Conservation (phyloP, 176 grass and related monocot genomes). For the Carex scoparia region DNA sequence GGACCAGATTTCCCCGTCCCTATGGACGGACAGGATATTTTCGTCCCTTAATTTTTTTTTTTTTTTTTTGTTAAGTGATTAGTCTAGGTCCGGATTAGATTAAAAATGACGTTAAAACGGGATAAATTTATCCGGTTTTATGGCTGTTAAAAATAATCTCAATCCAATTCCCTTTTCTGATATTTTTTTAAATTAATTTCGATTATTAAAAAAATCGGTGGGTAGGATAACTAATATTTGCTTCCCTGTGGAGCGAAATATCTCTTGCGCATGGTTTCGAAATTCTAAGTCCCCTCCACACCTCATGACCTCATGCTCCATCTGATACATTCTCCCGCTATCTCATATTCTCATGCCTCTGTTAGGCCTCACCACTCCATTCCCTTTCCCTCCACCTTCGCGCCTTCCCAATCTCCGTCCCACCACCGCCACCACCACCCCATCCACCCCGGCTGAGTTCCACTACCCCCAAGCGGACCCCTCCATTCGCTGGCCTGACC, state of each 20-base stretch:
- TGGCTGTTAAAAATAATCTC: no score
- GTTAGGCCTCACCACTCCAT: constrained; percentile 41
- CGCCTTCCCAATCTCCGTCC: constrained; percentile 31
- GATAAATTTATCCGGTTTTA: no score
- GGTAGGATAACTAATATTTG: no score
- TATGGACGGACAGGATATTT: no score
- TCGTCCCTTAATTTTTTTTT: no score
- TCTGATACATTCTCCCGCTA: background rate
- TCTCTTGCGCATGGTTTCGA: background rate
- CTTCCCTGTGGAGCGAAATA: background rate
- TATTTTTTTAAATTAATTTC: no score
- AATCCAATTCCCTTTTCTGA: no score
- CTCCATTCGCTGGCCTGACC: constrained; percentile 69
- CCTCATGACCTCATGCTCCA: background rate
- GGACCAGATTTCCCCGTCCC: no score
- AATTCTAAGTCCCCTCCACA: background rate
- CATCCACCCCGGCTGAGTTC: constrained; percentile 39
- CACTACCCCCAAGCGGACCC: constrained; percentile 81
- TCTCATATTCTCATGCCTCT: constrained; percentile 54
- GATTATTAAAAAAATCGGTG: no score
- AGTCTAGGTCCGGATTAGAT: no score
- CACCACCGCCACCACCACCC: background rate
- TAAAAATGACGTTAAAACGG: no score
- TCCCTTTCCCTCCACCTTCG: constrained; percentile 21
- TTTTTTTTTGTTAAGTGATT: no score